These are phyloP conservation scores for Dimargaris verticillata DNA, from an alignment of 192 early-diverging fungal species.

Conservation along the genomic window DNA sequence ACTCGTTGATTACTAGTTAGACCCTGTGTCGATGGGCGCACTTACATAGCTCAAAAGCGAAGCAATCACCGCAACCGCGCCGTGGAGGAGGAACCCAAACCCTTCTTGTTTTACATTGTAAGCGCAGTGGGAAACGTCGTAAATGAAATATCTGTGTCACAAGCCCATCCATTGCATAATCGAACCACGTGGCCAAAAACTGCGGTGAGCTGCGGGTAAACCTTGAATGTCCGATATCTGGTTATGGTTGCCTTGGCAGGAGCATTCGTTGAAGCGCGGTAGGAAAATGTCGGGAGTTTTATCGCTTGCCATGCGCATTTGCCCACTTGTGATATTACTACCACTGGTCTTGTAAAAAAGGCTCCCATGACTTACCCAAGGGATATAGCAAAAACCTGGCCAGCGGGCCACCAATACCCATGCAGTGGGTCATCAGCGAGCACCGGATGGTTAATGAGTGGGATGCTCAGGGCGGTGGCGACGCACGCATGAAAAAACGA, in stretches of 20 bases:
- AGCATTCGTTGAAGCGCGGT: conserved; percentile 17
- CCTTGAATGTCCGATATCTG: no score
- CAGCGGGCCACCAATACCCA: background rate
- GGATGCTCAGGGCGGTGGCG: conserved; percentile 12
- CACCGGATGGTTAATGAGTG: conserved; percentile 11
- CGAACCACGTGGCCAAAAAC: no score
- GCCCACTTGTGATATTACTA: background rate
- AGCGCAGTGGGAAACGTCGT: conserved; percentile 21
- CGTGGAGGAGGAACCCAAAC: conserved; percentile 28
- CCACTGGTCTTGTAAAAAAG: background rate
- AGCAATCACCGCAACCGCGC: conserved; percentile 18
- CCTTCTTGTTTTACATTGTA: conserved; percentile 16
- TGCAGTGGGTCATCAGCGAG: background rate
- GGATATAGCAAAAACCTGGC: background rate
- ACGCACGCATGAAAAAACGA: conserved; percentile 22
- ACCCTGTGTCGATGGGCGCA: background rate
- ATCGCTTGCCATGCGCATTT: background rate
- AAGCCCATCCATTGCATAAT: no score
- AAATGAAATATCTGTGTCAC: conserved; percentile 28
- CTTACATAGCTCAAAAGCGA: conserved; percentile 19
- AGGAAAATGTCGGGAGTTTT: background rate
- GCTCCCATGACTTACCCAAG: background rate
- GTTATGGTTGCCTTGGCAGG: no score
- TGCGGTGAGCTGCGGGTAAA: no score
- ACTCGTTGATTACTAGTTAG: background rate